A percentile compares a stretch with the other conserved stretches of the same genome.
phyloP scores from a whole-genome alignment of 2,329 filamentous ascomycete genomes.

The Colletotrichum orbiculare region DNA sequence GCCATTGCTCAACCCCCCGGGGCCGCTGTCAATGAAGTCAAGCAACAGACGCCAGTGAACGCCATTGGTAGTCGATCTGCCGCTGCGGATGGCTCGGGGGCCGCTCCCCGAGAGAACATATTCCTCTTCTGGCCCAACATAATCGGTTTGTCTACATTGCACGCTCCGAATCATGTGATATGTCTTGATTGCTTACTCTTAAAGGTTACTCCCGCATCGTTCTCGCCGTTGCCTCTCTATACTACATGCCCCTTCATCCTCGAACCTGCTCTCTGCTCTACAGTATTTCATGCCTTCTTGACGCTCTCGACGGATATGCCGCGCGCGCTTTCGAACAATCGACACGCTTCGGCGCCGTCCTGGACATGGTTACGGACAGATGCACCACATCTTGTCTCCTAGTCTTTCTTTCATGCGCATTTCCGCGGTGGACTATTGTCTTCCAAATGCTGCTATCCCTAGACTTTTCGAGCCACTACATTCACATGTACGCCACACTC shows the following conservation, averaged over 20 bases:
- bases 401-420: slow-evolving; percentile 93
- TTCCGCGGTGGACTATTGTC: slow-evolving; percentile 91
- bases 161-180: background rate
- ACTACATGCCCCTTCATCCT: slow-evolving; percentile 99
- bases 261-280: slow-evolving; percentile 93
- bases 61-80: slow-evolving; percentile 57
- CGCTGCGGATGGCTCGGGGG: slow-evolving; percentile 47
- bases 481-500: slow-evolving; percentile 98
- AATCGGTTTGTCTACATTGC: slow-evolving; percentile 68
- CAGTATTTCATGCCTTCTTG: slow-evolving; percentile 92
- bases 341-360: slow-evolving; percentile 93
- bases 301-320: slow-evolving; percentile 94
- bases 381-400: slow-evolving; percentile 96
- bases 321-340: slow-evolving; percentile 85
- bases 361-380: slow-evolving; percentile 99
- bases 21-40: slow-evolving; percentile 12
- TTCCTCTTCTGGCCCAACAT: slow-evolving; percentile 86
- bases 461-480: slow-evolving; percentile 96
- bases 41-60: slow-evolving; percentile 48
- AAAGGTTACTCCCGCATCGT: slow-evolving; percentile 82
- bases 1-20: slow-evolving; percentile 21
- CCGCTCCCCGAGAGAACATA: slow-evolving; percentile 73
- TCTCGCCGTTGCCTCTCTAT: slow-evolving; percentile 88
- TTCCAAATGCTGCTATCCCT: slow-evolving; percentile 95
- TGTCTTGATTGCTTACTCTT: slow-evolving; percentile 7